A percentile compares a stretch with the other conserved stretches of the same genome.
Conservation (phyloP, 306 rosid species). For the Bauhinia variegata region DNA sequence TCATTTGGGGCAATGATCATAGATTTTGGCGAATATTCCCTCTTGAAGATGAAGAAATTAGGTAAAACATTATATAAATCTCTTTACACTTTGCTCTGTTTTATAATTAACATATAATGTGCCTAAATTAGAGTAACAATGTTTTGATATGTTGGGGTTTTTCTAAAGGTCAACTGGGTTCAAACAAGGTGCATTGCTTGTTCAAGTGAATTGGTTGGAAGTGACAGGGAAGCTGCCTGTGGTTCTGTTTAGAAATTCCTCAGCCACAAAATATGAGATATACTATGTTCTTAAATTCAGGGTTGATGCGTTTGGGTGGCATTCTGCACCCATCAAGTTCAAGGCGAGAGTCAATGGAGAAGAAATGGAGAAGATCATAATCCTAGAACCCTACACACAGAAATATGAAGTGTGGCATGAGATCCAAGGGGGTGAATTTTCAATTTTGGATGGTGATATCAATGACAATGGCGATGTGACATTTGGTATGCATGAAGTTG, state of each 20-base stretch:
- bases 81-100: too few species aligned
- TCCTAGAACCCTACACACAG: neutral
- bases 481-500: constrained; percentile 35
- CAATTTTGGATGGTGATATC: neutral
- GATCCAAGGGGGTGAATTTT: constrained; percentile 19
- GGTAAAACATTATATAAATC: constrained; percentile 1
- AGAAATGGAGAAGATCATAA: neutral
- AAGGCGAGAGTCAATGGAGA: neutral
- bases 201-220: constrained; percentile 34
- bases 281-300: constrained; percentile 15
- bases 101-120: neutral
- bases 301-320: constrained; percentile 37
- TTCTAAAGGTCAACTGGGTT: neutral
- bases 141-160: neutral
- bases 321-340: constrained; percentile 20
- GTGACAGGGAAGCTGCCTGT: constrained; percentile 18
- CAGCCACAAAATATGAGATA: constrained; percentile 1
- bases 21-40: neutral
- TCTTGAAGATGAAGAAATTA: neutral
- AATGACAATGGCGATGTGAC: neutral
- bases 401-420: constrained; percentile 25
- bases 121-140: neutral
- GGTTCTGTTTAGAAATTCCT: neutral
- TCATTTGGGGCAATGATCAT: neutral
- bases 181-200: constrained; percentile 18